phyloP scores from a whole-genome alignment of 257 asterid species.

The Solanum ossicruentum region DNA sequence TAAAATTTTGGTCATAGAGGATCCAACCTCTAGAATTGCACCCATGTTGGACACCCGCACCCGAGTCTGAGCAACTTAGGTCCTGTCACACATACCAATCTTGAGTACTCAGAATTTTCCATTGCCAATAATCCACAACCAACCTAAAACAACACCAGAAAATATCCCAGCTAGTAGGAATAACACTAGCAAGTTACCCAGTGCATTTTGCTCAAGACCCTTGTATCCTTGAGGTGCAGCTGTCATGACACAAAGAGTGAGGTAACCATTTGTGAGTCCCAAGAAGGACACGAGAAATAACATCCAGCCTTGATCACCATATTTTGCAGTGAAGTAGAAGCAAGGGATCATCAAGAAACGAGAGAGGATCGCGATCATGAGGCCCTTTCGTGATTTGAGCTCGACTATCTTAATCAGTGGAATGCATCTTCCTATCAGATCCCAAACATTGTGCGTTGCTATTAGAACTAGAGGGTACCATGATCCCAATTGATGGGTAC shows the following conservation, averaged over 20 bases:
- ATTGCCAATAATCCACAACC: constrained; percentile 80
- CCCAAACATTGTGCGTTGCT: constrained; percentile 63
- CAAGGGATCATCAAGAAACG: constrained; percentile 66
- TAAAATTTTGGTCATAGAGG: too few relatives aligned
- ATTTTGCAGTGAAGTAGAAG: constrained; percentile 75
- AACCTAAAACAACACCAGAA: constrained; percentile 58
- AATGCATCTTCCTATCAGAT: constrained; percentile 49
- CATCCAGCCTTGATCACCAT: constrained; percentile 82
- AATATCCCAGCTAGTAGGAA: constrained; percentile 61
- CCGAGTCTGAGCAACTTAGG: too few relatives aligned
- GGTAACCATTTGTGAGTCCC: constrained; percentile 75
- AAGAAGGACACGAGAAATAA: constrained; percentile 51
- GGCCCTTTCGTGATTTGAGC: constrained; percentile 53
- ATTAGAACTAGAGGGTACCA: constrained; percentile 66
- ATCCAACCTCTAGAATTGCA: too few relatives aligned
- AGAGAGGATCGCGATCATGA: constrained; percentile 24
- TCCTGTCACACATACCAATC: not conserved
- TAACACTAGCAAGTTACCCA: constrained; percentile 65
- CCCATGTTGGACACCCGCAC: too few relatives aligned
- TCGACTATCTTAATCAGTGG: constrained; percentile 39
- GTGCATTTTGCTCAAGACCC: constrained; percentile 98
- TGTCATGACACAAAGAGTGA: constrained; percentile 59
- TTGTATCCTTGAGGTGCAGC: constrained; percentile 77
- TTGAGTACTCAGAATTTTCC: constrained; percentile 19
- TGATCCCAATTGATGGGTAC: constrained; percentile 50